Percentiles rank a stretch among this genome's conserved stretches.
Evolutionary conservation across 176 grass and related monocot species (phyloP).

Genomic region (Metroxylon sagu): DNA sequence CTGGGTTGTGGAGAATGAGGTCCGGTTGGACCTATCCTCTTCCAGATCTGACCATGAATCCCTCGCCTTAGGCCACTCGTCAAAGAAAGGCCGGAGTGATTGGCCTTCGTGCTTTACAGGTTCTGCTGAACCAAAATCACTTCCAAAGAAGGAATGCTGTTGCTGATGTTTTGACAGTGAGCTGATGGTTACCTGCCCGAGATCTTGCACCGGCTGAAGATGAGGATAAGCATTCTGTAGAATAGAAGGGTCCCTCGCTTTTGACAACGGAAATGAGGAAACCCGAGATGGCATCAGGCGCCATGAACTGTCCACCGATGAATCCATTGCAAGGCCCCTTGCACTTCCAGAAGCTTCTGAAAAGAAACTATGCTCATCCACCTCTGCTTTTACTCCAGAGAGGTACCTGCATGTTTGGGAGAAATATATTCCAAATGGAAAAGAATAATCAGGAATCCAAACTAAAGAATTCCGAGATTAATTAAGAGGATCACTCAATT

Average conservation of each 20-base stretch:
- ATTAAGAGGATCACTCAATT: too few species aligned
- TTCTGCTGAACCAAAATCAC: constrained; percentile 27
- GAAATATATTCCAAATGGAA: too few species aligned
- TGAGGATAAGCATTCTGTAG: constrained; percentile 43
- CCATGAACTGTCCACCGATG: constrained; percentile 46
- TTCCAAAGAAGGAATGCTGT: constrained; percentile 35
- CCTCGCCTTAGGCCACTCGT: constrained; percentile 17
- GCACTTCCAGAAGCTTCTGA: constrained; percentile 57
- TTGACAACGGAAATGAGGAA: constrained; percentile 37
- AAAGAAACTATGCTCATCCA: constrained; percentile 64
- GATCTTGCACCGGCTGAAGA: constrained; percentile 46
- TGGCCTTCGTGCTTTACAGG: constrained; percentile 63
- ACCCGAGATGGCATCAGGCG: constrained; percentile 31
- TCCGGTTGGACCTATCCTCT: constrained; percentile 16
- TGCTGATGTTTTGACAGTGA: constrained; percentile 31
- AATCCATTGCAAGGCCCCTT: constrained; percentile 49
- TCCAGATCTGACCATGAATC: constrained; percentile 16
- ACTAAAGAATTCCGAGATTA: too few species aligned
- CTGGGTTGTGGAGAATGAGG: constrained; percentile 24
- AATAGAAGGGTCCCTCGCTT: constrained; percentile 35
- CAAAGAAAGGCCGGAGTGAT: constrained; percentile 13
- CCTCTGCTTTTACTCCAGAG: constrained; percentile 47
- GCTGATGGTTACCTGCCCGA: constrained; percentile 71
- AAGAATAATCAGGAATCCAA: too few species aligned
- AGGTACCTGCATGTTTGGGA: constrained; percentile 37